Conservation (phyloP, 2,329 filamentous ascomycete species). For the Hymenoscyphus occultus region DNA sequence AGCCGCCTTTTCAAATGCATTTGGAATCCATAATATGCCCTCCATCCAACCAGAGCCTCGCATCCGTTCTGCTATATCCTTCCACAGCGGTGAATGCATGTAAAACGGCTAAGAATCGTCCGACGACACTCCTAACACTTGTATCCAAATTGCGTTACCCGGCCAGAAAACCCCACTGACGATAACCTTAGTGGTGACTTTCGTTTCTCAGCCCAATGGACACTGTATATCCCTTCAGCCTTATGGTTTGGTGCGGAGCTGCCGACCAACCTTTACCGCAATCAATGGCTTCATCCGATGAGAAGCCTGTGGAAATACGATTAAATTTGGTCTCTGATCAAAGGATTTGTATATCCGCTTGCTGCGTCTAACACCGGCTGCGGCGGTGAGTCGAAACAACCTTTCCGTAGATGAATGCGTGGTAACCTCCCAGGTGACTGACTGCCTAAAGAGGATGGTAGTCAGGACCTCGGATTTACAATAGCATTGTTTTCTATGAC, state of each 20-base stretch:
- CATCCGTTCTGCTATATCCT: not conserved
- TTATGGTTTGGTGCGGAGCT: not conserved
- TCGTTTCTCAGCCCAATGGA: not conserved
- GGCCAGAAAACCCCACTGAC: not conserved
- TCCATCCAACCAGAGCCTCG: not conserved
- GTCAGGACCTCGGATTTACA: not conserved
- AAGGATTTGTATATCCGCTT: not conserved
- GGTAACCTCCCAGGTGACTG: not conserved
- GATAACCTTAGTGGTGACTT: not conserved
- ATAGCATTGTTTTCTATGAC: not conserved
- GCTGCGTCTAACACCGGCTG: not conserved
- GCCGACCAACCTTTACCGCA: slow-evolving; percentile 1
- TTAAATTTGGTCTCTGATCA: not conserved
- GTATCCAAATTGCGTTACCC: not conserved
- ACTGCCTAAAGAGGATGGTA: not conserved
- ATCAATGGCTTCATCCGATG: not conserved
- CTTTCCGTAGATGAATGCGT: not conserved
- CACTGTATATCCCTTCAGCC: slow-evolving; percentile 2
- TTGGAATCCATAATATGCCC: slow-evolving; percentile 8
- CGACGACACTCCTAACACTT: not conserved
- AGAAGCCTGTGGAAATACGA: not conserved
- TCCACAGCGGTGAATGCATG: slow-evolving; percentile 6
- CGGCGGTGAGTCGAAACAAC: slow-evolving; percentile 4
- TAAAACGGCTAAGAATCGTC: not conserved
- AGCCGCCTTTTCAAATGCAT: slow-evolving; percentile 9